phyloP scores from a whole-genome alignment of 345 rosid genomes.

The Hevea brasiliensis region DNA sequence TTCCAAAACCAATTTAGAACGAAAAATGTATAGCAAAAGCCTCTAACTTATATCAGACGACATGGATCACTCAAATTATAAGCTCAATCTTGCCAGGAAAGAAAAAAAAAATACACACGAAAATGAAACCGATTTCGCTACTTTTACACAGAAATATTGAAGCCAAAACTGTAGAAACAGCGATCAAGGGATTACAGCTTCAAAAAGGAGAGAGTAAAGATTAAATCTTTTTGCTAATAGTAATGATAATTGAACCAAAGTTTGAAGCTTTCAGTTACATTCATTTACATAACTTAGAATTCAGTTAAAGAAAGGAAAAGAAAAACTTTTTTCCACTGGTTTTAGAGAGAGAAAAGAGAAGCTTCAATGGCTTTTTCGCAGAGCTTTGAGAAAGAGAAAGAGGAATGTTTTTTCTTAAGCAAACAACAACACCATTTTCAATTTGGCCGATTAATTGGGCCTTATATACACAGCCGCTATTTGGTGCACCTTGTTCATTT shows the following conservation, averaged over 20 bases:
- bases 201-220: background rate
- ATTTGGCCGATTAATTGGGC: slow-evolving; percentile 8
- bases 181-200: background rate
- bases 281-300: background rate
- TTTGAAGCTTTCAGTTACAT: slow-evolving; percentile 19
- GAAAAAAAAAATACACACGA: background rate
- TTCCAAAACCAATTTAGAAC: background rate
- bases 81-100: slow-evolving; percentile 11
- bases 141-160: background rate
- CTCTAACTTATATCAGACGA: slow-evolving; percentile 85
- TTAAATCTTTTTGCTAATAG: background rate
- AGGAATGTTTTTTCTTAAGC: background rate
- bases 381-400: background rate
- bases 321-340: background rate
- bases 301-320: background rate
- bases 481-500: slow-evolving; percentile 25
- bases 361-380: slow-evolving; percentile 5
- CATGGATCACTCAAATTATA: slow-evolving; percentile 47
- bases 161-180: background rate
- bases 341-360: slow-evolving; percentile 6
- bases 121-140: background rate
- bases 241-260: slow-evolving; percentile 14
- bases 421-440: background rate
- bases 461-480: slow-evolving; percentile 16
- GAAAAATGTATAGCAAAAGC: background rate